Evolutionary conservation across 805 yeast species (phyloP), one percentile per base, ranked within the genome.

Genomic region (Ogataea degrootiae): DNA sequence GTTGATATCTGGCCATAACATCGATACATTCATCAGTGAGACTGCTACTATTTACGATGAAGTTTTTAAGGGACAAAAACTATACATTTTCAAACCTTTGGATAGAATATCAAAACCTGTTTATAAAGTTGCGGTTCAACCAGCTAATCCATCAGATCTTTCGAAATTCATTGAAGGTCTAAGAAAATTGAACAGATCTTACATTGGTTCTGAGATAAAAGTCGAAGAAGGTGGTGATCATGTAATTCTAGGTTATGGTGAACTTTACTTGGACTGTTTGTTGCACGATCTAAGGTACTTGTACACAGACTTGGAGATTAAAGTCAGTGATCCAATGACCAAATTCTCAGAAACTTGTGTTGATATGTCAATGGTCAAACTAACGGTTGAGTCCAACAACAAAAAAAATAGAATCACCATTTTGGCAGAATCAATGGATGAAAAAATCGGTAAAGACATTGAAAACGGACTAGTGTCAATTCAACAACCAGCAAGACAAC

Each of bases 221-320:
- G 88, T 85, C 1, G 96, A 89, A 61, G 96, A 87, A 54, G 85
- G 91, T 44, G 97, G 97, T 2, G 97, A 90, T 57, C 88, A 85
- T 61, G 81, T 82, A 1, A 62, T 94, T 0, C 59, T 82, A 26
- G 97, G 94, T 0, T 79, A 88, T 9, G 99, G 99, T 6, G 98
- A 94, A 60, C 57, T 92, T 16, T 88, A 87, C 59, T 63, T 94
- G 66, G 98, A 94, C 63, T 87, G 94, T 55, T 68, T 86, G 22
- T 65, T 94, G 37, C 86, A 83, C 62, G 97, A 89, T 59, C 66
- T 94, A 39, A 71, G 97, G 52, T 63, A 70, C 26, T 69, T 78
- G 33, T 85, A 79, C 56, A 75, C 85, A 0, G 78, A 77, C 21
- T 73, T 90, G 37, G 85, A 83, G 44, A 79, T 94, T 46, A 86